Percentiles rank a stretch among this genome's conserved stretches.
These are phyloP conservation scores for Gossypium aridum DNA, from an alignment of 441 rosid species.

Conservation along the genomic window DNA sequence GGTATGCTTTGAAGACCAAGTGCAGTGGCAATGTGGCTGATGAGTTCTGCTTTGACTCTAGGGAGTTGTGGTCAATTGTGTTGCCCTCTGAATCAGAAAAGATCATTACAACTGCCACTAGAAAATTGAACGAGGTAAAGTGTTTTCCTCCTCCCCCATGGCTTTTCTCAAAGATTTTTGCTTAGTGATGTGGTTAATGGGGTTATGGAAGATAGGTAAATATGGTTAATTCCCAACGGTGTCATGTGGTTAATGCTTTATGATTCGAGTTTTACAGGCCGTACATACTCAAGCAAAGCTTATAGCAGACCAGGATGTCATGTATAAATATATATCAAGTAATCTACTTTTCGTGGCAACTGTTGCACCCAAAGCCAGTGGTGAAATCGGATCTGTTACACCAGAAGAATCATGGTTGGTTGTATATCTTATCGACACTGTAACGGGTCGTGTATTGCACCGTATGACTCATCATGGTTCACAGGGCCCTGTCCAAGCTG, in stretches of 20 bases:
- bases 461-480: constrained; percentile 92
- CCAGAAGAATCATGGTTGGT: constrained; percentile 87
- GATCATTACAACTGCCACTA: constrained; percentile 66
- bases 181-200: not conserved
- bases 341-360: constrained; percentile 90
- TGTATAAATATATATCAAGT: constrained; percentile 85
- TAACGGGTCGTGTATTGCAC: constrained; percentile 88
- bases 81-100: constrained; percentile 89
- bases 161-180: not conserved
- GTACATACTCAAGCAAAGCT: constrained; percentile 98
- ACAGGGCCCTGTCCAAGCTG: constrained; percentile 93
- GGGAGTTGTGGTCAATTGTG: constrained; percentile 83
- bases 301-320: constrained; percentile 79
- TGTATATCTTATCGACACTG: constrained; percentile 80
- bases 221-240: not conserved
- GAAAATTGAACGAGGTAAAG: constrained; percentile 80
- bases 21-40: constrained; percentile 48
- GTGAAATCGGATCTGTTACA: constrained; percentile 75
- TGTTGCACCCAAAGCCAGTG: constrained; percentile 80
- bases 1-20: constrained; percentile 61
- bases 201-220: not conserved
- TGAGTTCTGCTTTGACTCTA: constrained; percentile 73
- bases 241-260: too few relatives aligned
- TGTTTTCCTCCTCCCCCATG: not conserved
- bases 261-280: constrained; percentile 43